Percentiles rank a stretch among this genome's conserved stretches.
Evolutionary conservation across 1,139 yeast species (phyloP).

Genomic region (Oligophagozyma castellii): DNA sequence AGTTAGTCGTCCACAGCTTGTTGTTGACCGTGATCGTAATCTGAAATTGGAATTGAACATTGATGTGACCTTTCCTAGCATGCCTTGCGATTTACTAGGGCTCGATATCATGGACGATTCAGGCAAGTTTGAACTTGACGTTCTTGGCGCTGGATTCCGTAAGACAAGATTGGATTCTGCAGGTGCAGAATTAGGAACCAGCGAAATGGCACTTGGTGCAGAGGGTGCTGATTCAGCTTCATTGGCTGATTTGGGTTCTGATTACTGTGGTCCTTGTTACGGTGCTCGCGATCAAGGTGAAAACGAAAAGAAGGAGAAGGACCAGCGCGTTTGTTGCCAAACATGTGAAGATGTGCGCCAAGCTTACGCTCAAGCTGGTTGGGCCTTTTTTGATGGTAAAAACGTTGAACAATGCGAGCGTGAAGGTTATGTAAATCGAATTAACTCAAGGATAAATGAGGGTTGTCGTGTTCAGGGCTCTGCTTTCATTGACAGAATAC

Average conservation of each 20-base stretch:
- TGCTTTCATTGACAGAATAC: slow-evolving; percentile 68
- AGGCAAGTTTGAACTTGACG: slow-evolving; percentile 71
- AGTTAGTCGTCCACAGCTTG: slow-evolving; percentile 64
- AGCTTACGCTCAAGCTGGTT: slow-evolving; percentile 63
- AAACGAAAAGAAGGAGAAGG: slow-evolving; percentile 29
- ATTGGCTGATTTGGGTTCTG: slow-evolving; percentile 10
- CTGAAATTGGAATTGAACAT: slow-evolving; percentile 63
- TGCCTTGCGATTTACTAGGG: slow-evolving; percentile 64
- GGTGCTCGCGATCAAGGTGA: slow-evolving; percentile 61
- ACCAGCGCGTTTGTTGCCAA: slow-evolving; percentile 56
- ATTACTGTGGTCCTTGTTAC: slow-evolving; percentile 80
- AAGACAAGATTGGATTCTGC: slow-evolving; percentile 43
- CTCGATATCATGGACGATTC: slow-evolving; percentile 69
- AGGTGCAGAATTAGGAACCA: slow-evolving; percentile 13
- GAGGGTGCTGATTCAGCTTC: slow-evolving; percentile 18
- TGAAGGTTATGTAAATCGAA: slow-evolving; percentile 62
- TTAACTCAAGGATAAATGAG: slow-evolving; percentile 50
- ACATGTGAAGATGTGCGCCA: slow-evolving; percentile 67
- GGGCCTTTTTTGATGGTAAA: slow-evolving; percentile 87
- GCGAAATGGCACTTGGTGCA: slow-evolving; percentile 28
- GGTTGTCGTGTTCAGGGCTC: slow-evolving; percentile 83
- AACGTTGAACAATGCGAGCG: slow-evolving; percentile 80
- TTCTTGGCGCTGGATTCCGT: slow-evolving; percentile 55
- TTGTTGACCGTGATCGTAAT: slow-evolving; percentile 76
- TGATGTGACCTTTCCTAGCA: slow-evolving; percentile 66